Conservation (phyloP, 345 rosid genomes). For the Eucalyptus regnans region DNA sequence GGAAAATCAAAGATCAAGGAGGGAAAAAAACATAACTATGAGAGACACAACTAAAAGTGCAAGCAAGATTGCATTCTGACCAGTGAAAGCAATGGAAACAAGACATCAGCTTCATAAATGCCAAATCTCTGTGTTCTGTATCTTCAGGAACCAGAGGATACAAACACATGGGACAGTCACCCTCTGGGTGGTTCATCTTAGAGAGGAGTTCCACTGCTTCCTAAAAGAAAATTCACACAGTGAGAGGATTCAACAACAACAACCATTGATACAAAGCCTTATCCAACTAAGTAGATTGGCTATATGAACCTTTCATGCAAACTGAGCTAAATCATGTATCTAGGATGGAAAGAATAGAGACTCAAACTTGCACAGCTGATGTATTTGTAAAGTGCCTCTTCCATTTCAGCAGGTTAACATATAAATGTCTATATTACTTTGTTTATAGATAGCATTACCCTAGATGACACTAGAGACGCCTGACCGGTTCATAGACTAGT, state of each 20-base stretch:
- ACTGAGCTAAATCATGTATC: neutral
- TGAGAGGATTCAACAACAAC: neutral
- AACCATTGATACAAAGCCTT: neutral
- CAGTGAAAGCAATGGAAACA: slow-evolving; percentile 94
- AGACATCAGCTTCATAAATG: slow-evolving; percentile 98
- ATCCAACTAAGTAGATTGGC: neutral
- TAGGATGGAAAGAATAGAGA: neutral
- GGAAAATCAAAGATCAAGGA: neutral
- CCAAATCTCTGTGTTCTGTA: slow-evolving; percentile 20
- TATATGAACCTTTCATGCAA: neutral
- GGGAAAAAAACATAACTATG: neutral
- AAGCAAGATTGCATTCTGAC: slow-evolving; percentile 12
- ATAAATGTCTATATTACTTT: neutral
- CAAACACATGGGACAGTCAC: slow-evolving; percentile 79
- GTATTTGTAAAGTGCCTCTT: neutral
- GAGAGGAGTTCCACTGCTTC: slow-evolving; percentile 84
- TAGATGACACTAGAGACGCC: neutral
- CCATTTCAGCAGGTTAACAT: neutral
- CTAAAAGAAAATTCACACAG: slow-evolving; percentile 17
- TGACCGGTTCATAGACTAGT: neutral
- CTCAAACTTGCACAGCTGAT: neutral
- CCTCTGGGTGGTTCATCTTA: slow-evolving; percentile 82
- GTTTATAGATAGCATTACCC: neutral
- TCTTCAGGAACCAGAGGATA: slow-evolving; percentile 54
- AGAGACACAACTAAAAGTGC: neutral